Base-by-base conservation (phyloP, 805 yeast species). In the Candida coquimbonensis region DNA sequence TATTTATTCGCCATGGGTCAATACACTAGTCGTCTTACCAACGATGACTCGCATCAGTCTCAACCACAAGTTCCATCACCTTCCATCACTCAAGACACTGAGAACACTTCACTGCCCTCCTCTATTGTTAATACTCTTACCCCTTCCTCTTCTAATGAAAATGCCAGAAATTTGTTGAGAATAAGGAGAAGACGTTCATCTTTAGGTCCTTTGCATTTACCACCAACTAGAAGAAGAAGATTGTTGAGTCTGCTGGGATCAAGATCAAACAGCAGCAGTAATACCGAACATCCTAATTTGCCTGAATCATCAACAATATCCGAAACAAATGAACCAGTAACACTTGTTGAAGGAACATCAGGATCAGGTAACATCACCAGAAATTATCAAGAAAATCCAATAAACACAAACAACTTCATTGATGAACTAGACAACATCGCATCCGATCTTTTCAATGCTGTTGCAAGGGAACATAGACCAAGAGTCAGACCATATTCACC, bases 181-280 rank as follows among this genome's bases (percentile, higher is more conserved):
- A 36, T 54, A 19, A 53, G 59, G 47, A 50, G 62, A 49, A 50
- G 62, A 40, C 51, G 57, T 4, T 56, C 62, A 1, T 54, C 60
- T n/a, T 42, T 46, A 31, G 49, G 29, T 39, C 45, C 47, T 11
- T 19, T 53, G 1, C 21, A 33, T 5, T 42, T 47, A 4, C 56
- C 59, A 1, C 53, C 59, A 1, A n/a, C 53, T 7, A 50, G 56
- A 33, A 50, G 62, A 45, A 55, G 60, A 47, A 38, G 61, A 14
- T 31, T 56, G 7, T 54, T 51, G 36, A 32, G 59, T 26, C 46
- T 55, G 34, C 13, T 55, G 55, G 59, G 40, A 33, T n/a, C 17
- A 17, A 33, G 36, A 33, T n/a, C 5, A 33, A 9, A 29, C 13
- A 9, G 41, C 38, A 31, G 33, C 6, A 40, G 53, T 29, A 29